Evolutionary conservation across 768 basidiomycete genomes (phyloP).

Genomic region (Sarcodon aspratus): DNA sequence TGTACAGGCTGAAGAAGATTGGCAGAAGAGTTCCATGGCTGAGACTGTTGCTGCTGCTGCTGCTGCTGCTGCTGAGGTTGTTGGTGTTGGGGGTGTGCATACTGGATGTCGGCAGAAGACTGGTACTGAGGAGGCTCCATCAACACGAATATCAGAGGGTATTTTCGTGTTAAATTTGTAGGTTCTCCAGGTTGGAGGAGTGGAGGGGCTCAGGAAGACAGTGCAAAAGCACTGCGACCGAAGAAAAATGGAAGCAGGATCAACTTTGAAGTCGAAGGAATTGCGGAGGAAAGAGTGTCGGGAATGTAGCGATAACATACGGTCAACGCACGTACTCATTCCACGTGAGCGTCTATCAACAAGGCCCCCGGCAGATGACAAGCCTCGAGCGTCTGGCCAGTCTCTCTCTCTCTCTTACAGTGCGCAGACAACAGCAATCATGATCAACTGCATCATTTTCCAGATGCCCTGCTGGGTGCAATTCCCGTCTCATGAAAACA

Average conservation of each 20-base stretch:
- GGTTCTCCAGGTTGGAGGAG: too few species aligned
- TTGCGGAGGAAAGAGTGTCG: background rate
- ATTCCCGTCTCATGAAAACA: too few species aligned
- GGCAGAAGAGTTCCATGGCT: conserved; percentile 10
- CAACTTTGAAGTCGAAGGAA: background rate
- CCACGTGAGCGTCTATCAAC: too few species aligned
- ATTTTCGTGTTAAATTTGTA: too few species aligned
- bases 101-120: conserved; percentile 18
- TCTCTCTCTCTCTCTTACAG: too few species aligned
- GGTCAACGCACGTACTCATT: background rate
- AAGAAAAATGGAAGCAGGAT: background rate
- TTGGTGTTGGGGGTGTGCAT: conserved; percentile 21
- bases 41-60: conserved; percentile 16
- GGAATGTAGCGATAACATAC: background rate
- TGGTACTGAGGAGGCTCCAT: background rate
- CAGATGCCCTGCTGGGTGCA: too few species aligned
- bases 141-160: background rate
- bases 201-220: too few species aligned
- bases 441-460: too few species aligned
- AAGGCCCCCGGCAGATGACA: too few species aligned
- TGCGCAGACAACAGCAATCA: too few species aligned
- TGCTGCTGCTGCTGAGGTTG: conserved; percentile 19
- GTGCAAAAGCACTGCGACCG: background rate
- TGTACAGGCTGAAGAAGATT: conserved; percentile 18
- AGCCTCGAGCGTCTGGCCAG: too few species aligned